phyloP scores from a whole-genome alignment of 2,329 filamentous ascomycete species.

The Scedosporium aurantiacum region DNA sequence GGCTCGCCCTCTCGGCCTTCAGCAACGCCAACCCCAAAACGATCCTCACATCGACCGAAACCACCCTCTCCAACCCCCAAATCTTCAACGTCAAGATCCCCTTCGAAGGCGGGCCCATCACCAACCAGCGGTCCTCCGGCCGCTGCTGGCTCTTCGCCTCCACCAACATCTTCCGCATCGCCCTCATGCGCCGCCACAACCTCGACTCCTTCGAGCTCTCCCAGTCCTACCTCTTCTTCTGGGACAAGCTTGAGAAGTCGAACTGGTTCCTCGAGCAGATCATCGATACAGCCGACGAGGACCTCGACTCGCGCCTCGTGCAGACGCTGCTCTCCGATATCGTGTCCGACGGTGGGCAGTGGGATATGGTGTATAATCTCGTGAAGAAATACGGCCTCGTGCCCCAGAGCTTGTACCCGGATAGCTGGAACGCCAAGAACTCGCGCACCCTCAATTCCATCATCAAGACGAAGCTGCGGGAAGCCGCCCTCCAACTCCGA shows the following conservation, averaged over 20 bases:
- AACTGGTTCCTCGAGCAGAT: slow-evolving; percentile 85
- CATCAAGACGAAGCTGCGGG: slow-evolving; percentile 76
- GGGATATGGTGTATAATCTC: slow-evolving; percentile 85
- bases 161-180: slow-evolving; percentile 85
- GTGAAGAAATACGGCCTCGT: slow-evolving; percentile 84
- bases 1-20: slow-evolving; percentile 65
- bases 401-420: slow-evolving; percentile 70
- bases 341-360: slow-evolving; percentile 74
- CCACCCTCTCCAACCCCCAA: slow-evolving; percentile 60
- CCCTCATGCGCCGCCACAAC: slow-evolving; percentile 73
- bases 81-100: slow-evolving; percentile 77
- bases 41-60: slow-evolving; percentile 52
- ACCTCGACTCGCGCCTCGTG: slow-evolving; percentile 62
- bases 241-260: slow-evolving; percentile 86
- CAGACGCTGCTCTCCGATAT: slow-evolving; percentile 57
- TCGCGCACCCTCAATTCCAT: slow-evolving; percentile 60
- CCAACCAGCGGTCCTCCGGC: slow-evolving; percentile 71
- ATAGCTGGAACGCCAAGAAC: slow-evolving; percentile 67
- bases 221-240: slow-evolving; percentile 82
- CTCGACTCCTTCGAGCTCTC: slow-evolving; percentile 75
- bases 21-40: slow-evolving; percentile 54
- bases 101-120: slow-evolving; percentile 70
- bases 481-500: slow-evolving; percentile 67
- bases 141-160: slow-evolving; percentile 88
- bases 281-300: slow-evolving; percentile 59